Percentiles rank a stretch among this genome's conserved stretches.
Conservation (phyloP, 768 basidiomycete species). For the Filobasidium floriforme region DNA sequence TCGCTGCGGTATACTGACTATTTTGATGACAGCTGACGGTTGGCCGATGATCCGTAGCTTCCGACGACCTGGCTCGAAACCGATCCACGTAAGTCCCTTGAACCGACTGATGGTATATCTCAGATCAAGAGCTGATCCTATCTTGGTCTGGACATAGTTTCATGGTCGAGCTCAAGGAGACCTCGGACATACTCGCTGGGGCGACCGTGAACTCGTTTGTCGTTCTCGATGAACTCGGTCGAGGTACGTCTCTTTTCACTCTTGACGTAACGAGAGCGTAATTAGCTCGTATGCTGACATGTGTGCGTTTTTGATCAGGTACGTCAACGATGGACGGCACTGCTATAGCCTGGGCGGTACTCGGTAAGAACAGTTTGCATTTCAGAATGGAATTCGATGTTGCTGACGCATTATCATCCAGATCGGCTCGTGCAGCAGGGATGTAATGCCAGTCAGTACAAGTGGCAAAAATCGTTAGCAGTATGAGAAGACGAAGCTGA, state of each 20-base stretch:
- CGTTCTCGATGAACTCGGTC: slow-evolving; percentile 61
- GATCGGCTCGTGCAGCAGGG: slow-evolving; percentile 33
- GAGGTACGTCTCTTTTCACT: slow-evolving; percentile 30
- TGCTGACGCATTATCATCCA: background rate
- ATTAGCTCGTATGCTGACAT: background rate
- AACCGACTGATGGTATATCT: background rate
- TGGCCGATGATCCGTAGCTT: slow-evolving; percentile 49
- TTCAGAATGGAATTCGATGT: background rate
- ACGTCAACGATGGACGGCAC: slow-evolving; percentile 85
- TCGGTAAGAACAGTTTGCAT: slow-evolving; percentile 12
- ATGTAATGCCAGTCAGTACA: slow-evolving; percentile 41
- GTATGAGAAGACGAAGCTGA: slow-evolving; percentile 2
- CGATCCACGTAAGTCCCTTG: slow-evolving; percentile 54
- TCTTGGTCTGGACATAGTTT: slow-evolving; percentile 47
- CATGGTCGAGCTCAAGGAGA: slow-evolving; percentile 95
- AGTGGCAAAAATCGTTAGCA: background rate
- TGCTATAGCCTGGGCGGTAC: slow-evolving; percentile 41
- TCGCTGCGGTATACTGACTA: background rate
- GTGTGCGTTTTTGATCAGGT: slow-evolving; percentile 52
- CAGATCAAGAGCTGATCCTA: background rate
- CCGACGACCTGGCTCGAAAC: slow-evolving; percentile 76
- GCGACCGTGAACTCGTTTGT: slow-evolving; percentile 72
- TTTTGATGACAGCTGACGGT: slow-evolving; percentile 10
- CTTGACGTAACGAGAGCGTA: too few species aligned
- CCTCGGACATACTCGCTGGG: slow-evolving; percentile 73